Percentiles rank a stretch among this genome's conserved stretches.
These are phyloP conservation scores for Voacanga thouarsii DNA, from an alignment of 257 asterid genomes.

Conservation along the genomic window DNA sequence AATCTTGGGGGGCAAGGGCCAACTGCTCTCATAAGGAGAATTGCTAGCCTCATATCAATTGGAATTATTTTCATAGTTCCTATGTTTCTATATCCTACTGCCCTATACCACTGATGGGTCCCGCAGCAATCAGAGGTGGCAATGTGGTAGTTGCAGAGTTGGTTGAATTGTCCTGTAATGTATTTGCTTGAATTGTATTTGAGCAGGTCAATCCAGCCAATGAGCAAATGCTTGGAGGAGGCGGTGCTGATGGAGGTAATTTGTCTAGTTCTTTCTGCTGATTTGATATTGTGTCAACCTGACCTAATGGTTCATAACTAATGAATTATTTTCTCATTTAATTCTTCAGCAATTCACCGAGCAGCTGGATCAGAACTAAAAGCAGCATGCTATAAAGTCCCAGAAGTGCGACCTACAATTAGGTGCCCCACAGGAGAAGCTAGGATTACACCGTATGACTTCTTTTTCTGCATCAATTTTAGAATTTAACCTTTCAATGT, in stretches of 20 bases:
- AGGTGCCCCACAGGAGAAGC: slow-evolving; percentile 99
- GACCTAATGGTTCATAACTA: slow-evolving; percentile 4
- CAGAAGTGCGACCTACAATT: slow-evolving; percentile 76
- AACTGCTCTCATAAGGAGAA: background rate
- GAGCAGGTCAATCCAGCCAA: slow-evolving; percentile 91
- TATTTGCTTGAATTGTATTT: slow-evolving; percentile 13
- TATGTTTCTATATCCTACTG: background rate
- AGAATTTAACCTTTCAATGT: background rate
- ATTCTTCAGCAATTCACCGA: slow-evolving; percentile 72
- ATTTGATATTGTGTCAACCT: background rate
- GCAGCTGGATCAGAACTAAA: slow-evolving; percentile 92
- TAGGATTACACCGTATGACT: slow-evolving; percentile 75
- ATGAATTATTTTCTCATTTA: slow-evolving; percentile 2
- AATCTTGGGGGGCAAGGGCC: too few relatives aligned
- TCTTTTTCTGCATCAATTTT: background rate
- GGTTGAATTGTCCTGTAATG: background rate
- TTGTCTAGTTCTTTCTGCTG: slow-evolving; percentile 9
- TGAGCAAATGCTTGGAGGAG: slow-evolving; percentile 92
- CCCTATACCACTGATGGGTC: too few relatives aligned
- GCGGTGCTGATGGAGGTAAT: slow-evolving; percentile 98
- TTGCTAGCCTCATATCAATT: background rate
- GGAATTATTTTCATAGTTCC: background rate
- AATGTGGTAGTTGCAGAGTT: background rate
- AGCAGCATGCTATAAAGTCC: slow-evolving; percentile 71
- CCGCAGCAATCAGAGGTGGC: background rate